Evolutionary conservation across 73 alveolate species (phyloP).

Genomic region (Halteria grandinella): DNA sequence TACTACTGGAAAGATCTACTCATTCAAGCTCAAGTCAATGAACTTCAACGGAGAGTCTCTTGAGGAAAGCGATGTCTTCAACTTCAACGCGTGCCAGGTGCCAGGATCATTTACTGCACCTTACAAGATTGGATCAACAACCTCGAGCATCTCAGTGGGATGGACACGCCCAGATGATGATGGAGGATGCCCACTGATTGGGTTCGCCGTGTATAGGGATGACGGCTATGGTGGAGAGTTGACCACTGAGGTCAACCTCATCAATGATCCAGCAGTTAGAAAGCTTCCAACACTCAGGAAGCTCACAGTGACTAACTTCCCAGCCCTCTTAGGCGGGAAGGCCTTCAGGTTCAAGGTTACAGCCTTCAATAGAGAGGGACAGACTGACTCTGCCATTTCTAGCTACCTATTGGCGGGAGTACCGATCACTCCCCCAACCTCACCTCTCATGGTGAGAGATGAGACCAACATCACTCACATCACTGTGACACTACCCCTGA

Average conservation of each 20-base stretch:
- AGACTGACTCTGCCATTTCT: slow-evolving; percentile 13
- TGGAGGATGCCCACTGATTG: slow-evolving; percentile 68
- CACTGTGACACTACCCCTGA: slow-evolving; percentile 48
- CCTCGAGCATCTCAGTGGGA: slow-evolving; percentile 34
- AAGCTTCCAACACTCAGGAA: slow-evolving; percentile 23
- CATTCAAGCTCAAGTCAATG: slow-evolving; percentile 47
- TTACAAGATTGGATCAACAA: slow-evolving; percentile 23
- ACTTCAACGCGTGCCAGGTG: slow-evolving; percentile 51
- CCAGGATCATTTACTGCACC: slow-evolving; percentile 52
- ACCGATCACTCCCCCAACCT: slow-evolving; percentile 44
- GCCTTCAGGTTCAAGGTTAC: slow-evolving; percentile 43
- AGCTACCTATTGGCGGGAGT: slow-evolving; percentile 55
- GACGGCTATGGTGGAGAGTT: slow-evolving; percentile 53
- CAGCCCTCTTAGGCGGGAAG: slow-evolving; percentile 33
- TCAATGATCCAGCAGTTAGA: slow-evolving; percentile 27
- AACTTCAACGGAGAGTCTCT: slow-evolving; percentile 64
- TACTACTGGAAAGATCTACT: slow-evolving; percentile 27
- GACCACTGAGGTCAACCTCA: slow-evolving; percentile 45
- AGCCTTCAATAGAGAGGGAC: slow-evolving; percentile 61
- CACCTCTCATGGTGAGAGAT: slow-evolving; percentile 40
- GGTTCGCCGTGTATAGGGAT: slow-evolving; percentile 55
- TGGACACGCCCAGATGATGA: slow-evolving; percentile 64
- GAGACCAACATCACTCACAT: slow-evolving; percentile 48
- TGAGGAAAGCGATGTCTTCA: neutral
- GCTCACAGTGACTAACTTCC: slow-evolving; percentile 38